These are phyloP conservation scores for Tetrapisispora iriomotensis DNA, from an alignment of 805 yeast species.

Conservation along the genomic window DNA sequence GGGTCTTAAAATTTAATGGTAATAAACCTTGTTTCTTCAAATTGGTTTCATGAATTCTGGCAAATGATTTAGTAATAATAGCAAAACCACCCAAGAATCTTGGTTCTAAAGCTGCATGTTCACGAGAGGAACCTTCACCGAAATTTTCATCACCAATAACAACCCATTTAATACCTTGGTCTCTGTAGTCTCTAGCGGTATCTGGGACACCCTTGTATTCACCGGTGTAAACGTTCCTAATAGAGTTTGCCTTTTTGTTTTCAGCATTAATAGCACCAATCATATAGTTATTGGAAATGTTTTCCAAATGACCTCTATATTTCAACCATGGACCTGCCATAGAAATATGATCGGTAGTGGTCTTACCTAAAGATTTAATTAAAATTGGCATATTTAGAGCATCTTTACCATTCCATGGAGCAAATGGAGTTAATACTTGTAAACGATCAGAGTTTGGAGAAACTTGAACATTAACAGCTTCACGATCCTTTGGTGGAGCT, in stretches of 20 bases:
- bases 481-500: conserved; percentile 89
- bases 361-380: conserved; percentile 93
- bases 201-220: conserved; percentile 93
- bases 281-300: conserved; percentile 98
- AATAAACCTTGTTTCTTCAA: conserved; percentile 98
- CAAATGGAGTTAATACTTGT: conserved; percentile 88
- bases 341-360: conserved; percentile 98
- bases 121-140: conserved; percentile 99
- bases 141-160: conserved; percentile 97
- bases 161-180: conserved; percentile 87
- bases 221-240: conserved; percentile 87
- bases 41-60: conserved; percentile 98
- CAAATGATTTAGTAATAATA: conserved; percentile 94
- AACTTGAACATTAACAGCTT: conserved; percentile 61
- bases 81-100: conserved; percentile 98
- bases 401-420: conserved; percentile 95
- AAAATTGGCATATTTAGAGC: conserved; percentile 81
- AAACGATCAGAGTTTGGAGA: conserved; percentile 92
- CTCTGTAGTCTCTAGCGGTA: conserved; percentile 91
- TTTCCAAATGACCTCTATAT: conserved; percentile 98
- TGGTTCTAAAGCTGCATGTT: conserved; percentile 99
- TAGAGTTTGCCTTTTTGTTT: conserved; percentile 86
- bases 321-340: conserved; percentile 99
- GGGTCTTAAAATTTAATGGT: conserved; percentile 88
- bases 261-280: conserved; percentile 98